Conservation (phyloP, 768 basidiomycete genomes). For the Scleroderma bovista region DNA sequence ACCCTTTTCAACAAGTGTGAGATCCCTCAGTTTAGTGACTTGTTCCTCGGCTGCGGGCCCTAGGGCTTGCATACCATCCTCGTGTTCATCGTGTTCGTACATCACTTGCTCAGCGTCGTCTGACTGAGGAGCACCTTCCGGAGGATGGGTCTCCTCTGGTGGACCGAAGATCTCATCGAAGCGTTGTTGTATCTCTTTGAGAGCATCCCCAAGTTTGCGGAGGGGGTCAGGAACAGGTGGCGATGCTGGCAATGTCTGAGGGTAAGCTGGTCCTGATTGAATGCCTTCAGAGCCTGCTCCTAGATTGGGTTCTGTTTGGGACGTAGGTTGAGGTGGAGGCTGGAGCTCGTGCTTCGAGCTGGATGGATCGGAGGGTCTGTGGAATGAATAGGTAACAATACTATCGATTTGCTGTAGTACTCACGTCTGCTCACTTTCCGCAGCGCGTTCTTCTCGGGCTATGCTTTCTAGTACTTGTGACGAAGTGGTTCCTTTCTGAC, state of each 20-base stretch:
- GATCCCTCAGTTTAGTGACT: constrained; percentile 72
- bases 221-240: constrained; percentile 45
- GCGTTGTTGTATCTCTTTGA: constrained; percentile 77
- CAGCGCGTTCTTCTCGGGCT: constrained; percentile 19
- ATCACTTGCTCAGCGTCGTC: constrained; percentile 54
- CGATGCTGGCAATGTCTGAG: constrained; percentile 34
- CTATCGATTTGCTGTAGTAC: not conserved
- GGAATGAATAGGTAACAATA: not conserved
- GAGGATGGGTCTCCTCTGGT: constrained; percentile 27
- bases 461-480: constrained; percentile 8
- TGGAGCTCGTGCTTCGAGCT: constrained; percentile 6
- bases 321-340: constrained; percentile 2
- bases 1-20: constrained; percentile 68
- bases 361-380: constrained; percentile 8
- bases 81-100: constrained; percentile 55
- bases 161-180: constrained; percentile 72
- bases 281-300: constrained; percentile 35
- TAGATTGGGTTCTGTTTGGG: constrained; percentile 11
- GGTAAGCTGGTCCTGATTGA: constrained; percentile 40
- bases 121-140: constrained; percentile 34
- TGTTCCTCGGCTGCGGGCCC: constrained; percentile 85
- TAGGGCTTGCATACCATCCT: constrained; percentile 80
- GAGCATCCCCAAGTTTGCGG: constrained; percentile 78
- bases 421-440: constrained; percentile 13
- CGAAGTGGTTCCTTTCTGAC: constrained; percentile 15